Evolutionary conservation across 2,329 filamentous ascomycete species (phyloP).

Genomic region (Phaeosphaeriaceae sp.): DNA sequence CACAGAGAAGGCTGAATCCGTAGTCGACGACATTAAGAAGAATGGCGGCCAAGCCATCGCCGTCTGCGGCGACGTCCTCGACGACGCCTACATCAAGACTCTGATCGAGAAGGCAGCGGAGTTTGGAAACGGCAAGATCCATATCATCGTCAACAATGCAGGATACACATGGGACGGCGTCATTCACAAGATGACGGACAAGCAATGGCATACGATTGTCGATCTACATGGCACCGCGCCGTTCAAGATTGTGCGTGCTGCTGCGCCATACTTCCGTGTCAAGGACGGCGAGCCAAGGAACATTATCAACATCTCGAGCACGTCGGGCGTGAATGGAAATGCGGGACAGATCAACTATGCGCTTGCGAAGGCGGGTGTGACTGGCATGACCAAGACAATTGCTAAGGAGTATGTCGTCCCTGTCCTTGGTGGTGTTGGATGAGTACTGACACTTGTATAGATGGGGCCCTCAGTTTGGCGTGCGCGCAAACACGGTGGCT

Average conservation of each 20-base stretch:
- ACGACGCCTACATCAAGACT: constrained; percentile 71
- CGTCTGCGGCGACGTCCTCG: constrained; percentile 78
- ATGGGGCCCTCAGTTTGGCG: constrained; percentile 84
- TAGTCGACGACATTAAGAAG: constrained; percentile 73
- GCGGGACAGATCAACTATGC: constrained; percentile 92
- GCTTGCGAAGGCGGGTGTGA: constrained; percentile 82
- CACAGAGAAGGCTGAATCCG: constrained; percentile 70
- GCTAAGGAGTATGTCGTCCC: constrained; percentile 69
- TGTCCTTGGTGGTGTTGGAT: neutral
- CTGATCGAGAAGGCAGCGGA: constrained; percentile 78
- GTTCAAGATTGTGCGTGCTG: constrained; percentile 80
- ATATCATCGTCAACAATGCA: constrained; percentile 91
- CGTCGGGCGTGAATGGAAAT: constrained; percentile 83
- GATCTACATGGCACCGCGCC: constrained; percentile 84
- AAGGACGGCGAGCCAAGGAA: constrained; percentile 79
- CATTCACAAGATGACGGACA: constrained; percentile 90
- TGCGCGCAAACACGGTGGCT: constrained; percentile 81
- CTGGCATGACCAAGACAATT: constrained; percentile 85
- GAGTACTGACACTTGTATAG: constrained; percentile 21
- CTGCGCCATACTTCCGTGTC: constrained; percentile 86
- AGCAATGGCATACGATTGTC: constrained; percentile 90
- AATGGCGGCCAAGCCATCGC: constrained; percentile 72
- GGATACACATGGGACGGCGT: constrained; percentile 94
- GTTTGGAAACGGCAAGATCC: constrained; percentile 86
- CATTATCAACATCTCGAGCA: constrained; percentile 85